Conservation (phyloP, 345 rosid genomes). For the Turritis glabra region DNA sequence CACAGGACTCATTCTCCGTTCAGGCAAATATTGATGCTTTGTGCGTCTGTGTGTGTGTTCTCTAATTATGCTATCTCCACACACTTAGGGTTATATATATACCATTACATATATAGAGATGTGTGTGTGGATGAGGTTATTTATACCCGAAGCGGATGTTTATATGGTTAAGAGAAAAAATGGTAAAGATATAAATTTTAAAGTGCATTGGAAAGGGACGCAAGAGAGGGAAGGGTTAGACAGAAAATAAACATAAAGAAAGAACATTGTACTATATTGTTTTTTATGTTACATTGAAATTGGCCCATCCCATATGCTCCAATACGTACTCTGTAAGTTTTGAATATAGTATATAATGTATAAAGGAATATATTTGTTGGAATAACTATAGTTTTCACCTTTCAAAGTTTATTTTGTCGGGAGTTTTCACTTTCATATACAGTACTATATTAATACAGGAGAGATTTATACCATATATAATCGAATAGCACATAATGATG, state of each 20-base stretch:
- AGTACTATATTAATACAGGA: conserved; percentile 7
- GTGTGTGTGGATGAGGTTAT: conserved; percentile 27
- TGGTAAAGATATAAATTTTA: not conserved
- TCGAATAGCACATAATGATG: not conserved
- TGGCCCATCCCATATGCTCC: conserved; percentile 29
- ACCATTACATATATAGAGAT: conserved; percentile 13
- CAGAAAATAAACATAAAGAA: conserved; percentile 40
- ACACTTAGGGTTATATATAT: conserved; percentile 5
- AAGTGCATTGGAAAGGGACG: conserved; percentile 39
- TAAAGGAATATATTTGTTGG: conserved; percentile 19
- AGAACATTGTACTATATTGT: conserved; percentile 33
- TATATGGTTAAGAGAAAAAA: conserved; percentile 24
- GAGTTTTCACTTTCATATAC: conserved; percentile 26
- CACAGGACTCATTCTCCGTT: conserved; percentile 58
- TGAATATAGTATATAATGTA: not conserved
- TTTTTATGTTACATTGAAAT: conserved; percentile 20
- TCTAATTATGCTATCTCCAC: not conserved
- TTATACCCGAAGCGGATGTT: conserved; percentile 19
- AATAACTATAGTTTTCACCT: conserved; percentile 35
- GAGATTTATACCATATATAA: not conserved
- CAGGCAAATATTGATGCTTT: not conserved
- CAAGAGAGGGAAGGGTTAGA: conserved; percentile 40
- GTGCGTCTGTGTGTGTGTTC: not conserved
- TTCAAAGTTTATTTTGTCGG: conserved; percentile 20
- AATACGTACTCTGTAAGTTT: conserved; percentile 12